A percentile compares a stretch with the other conserved stretches of the same genome.
These are phyloP conservation scores for Magnusiomyces sp. DNA, from an alignment of 1,139 yeast genomes.

Conservation along the genomic window DNA sequence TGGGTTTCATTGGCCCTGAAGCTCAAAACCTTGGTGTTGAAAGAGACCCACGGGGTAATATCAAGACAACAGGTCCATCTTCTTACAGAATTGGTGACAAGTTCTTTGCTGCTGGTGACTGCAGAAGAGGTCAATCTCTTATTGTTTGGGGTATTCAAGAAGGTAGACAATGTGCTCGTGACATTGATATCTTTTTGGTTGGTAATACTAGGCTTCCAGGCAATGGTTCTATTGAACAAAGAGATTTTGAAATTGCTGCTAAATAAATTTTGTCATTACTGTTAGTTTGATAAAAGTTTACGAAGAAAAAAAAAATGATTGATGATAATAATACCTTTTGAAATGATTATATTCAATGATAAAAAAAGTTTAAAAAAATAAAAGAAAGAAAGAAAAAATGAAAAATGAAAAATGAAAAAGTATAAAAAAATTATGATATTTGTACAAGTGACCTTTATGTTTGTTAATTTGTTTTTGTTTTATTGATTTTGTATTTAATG, in stretches of 20 bases:
- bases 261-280: not conserved
- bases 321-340: too few species aligned
- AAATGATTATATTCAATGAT: too few species aligned
- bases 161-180: conserved; percentile 97
- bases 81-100: conserved; percentile 64
- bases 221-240: conserved; percentile 82
- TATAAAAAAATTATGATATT: too few species aligned
- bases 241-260: conserved; percentile 47
- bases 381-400: too few species aligned
- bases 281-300: not conserved
- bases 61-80: conserved; percentile 44
- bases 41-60: conserved; percentile 82
- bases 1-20: conserved; percentile 98
- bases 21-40: conserved; percentile 64
- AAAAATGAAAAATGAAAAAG: too few species aligned
- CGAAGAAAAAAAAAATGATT: too few species aligned
- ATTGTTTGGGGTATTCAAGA: conserved; percentile 99
- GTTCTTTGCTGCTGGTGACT: conserved; percentile 93
- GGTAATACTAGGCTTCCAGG: conserved; percentile 83
- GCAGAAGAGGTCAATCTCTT: conserved; percentile 96
- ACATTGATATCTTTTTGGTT: conserved; percentile 74
- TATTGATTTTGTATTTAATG: too few species aligned
- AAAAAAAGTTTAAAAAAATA: too few species aligned
- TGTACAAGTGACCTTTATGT: too few species aligned
- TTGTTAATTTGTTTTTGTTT: too few species aligned